Evolutionary conservation across 352 stramenopile genomes (phyloP).

Genomic region (Globisporangium spinosum): DNA sequence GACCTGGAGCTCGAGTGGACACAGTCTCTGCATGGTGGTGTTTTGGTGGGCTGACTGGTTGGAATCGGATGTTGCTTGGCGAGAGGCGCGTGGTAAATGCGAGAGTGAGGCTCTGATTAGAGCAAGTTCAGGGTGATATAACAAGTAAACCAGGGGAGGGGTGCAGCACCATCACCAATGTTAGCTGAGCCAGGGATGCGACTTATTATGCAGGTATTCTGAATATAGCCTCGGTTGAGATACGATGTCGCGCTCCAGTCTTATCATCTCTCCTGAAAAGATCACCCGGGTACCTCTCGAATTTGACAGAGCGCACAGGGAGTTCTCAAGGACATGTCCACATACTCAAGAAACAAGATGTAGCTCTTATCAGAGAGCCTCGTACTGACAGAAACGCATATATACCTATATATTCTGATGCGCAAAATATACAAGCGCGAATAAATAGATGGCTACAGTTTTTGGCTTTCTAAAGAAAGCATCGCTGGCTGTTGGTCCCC

Average conservation of each 20-base stretch:
- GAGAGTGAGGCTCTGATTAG: neutral
- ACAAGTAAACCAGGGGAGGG: neutral
- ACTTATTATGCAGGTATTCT: neutral
- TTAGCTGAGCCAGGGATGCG: neutral
- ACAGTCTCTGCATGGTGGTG: conserved; percentile 15
- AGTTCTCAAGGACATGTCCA: neutral
- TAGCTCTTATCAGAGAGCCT: too few species aligned
- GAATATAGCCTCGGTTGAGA: neutral
- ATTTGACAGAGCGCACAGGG: neutral
- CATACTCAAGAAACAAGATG: too few species aligned
- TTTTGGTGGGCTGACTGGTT: neutral
- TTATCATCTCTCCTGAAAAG: neutral
- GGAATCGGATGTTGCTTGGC: neutral
- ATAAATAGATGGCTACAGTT: too few species aligned
- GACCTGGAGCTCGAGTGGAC: conserved; percentile 16
- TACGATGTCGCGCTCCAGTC: neutral
- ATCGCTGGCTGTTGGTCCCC: too few species aligned
- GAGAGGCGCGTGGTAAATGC: neutral
- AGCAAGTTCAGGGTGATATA: neutral
- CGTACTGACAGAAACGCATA: too few species aligned
- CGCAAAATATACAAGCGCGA: too few species aligned
- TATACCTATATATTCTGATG: too few species aligned
- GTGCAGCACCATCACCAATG: neutral
- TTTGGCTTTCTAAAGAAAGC: too few species aligned
- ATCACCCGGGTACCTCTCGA: neutral